Evolutionary conservation across 208 protist genomes (phyloP).

Genomic region (Trypanosoma lewisi): DNA sequence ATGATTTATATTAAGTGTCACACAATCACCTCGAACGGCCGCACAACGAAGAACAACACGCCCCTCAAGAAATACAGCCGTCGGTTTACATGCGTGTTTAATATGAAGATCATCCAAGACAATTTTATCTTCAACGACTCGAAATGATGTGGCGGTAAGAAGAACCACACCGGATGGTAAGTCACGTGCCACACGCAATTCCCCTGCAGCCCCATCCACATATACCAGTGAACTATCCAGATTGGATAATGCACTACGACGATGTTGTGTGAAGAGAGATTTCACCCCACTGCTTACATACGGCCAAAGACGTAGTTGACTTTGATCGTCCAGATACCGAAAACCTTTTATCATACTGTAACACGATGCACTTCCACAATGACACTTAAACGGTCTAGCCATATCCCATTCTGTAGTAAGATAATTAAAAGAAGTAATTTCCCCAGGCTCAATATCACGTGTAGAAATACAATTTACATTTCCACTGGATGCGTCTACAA

Average conservation of each 20-base stretch:
- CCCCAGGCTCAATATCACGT: conserved; percentile 54
- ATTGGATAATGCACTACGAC: conserved; percentile 42
- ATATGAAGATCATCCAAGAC: conserved; percentile 60
- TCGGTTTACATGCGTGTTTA: conserved; percentile 65
- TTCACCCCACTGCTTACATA: conserved; percentile 54
- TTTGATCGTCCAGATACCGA: conserved; percentile 42
- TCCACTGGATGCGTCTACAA: conserved; percentile 59
- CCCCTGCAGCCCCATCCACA: conserved; percentile 20
- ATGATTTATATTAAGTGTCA: conserved; percentile 81
- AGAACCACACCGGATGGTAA: conserved; percentile 61
- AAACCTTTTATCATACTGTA: conserved; percentile 68
- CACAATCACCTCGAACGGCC: conserved; percentile 30
- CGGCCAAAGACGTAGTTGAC: conserved; percentile 63
- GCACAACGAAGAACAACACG: conserved; percentile 52
- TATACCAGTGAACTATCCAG: conserved; percentile 56
- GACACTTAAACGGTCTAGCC: conserved; percentile 71
- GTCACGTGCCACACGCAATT: conserved; percentile 50
- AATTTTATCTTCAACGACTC: conserved; percentile 31
- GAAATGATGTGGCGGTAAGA: conserved; percentile 42
- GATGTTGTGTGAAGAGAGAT: conserved; percentile 56
- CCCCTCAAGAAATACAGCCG: conserved; percentile 55
- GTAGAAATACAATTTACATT: conserved; percentile 62
- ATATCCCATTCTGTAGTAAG: conserved; percentile 89
- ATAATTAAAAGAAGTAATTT: conserved; percentile 86
- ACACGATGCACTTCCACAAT: conserved; percentile 56